phyloP scores from a whole-genome alignment of 148 eudicot genomes.

The Pharnaceum exiguum region DNA sequence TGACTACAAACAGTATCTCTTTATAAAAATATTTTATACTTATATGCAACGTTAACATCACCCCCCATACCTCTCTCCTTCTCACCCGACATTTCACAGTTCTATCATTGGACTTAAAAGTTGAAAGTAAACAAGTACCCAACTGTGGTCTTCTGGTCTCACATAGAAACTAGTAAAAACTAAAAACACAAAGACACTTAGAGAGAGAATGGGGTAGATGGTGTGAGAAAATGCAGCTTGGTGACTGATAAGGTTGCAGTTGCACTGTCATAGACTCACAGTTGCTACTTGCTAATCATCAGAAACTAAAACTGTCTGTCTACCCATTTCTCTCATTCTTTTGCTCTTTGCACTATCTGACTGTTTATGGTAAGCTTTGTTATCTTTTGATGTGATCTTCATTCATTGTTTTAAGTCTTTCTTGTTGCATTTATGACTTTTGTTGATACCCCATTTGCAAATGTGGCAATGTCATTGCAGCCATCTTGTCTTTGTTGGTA shows the following conservation, averaged over 20 bases:
- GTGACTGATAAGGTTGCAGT: no score
- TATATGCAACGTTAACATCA: neutral
- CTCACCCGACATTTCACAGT: slow-evolving; percentile 11
- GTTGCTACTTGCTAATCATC: slow-evolving; percentile 21
- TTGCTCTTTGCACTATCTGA: no score
- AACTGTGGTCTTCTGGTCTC: neutral
- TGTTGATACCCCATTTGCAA: neutral
- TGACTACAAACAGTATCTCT: no score
- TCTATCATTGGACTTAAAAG: slow-evolving; percentile 12
- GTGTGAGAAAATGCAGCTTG: slow-evolving; percentile 17
- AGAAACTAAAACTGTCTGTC: neutral
- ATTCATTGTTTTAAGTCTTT: no score
- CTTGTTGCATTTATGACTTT: neutral
- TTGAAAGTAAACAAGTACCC: no score
- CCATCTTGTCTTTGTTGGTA: neutral
- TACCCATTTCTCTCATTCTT: no score
- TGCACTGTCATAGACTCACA: slow-evolving; percentile 16
- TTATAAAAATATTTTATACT: neutral
- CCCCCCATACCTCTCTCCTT: neutral
- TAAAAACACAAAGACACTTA: neutral
- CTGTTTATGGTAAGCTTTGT: no score
- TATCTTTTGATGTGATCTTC: no score
- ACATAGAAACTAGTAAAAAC: neutral
- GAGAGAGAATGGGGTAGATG: slow-evolving; percentile 31
- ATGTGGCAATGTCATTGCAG: neutral